A percentile compares a stretch with the other conserved stretches of the same genome.
These are phyloP conservation scores for Salisapilia sapeloensis DNA, from an alignment of 352 stramenopile species.

Conservation along the genomic window DNA sequence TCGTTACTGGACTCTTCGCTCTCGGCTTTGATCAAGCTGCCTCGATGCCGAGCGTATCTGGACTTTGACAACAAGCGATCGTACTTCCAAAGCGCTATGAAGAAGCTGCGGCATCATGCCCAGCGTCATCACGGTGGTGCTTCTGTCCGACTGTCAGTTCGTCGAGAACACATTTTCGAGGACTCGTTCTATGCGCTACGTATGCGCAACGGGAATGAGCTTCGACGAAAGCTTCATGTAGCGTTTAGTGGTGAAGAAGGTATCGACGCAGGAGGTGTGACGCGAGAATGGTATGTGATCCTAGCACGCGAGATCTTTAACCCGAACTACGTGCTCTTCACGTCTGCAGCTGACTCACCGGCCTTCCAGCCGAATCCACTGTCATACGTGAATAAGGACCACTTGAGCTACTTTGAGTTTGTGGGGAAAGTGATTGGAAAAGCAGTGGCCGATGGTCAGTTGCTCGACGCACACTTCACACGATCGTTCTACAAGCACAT, in stretches of 20 bases:
- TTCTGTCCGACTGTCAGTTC: slow-evolving; percentile 81
- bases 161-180: slow-evolving; percentile 96
- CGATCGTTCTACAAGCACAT: slow-evolving; percentile 98
- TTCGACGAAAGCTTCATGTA: slow-evolving; percentile 94
- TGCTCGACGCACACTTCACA: slow-evolving; percentile 98
- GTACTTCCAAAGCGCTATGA: slow-evolving; percentile 95
- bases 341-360: slow-evolving; percentile 94
- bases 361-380: slow-evolving; percentile 99
- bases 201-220: slow-evolving; percentile 92
- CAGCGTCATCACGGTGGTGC: slow-evolving; percentile 77
- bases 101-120: slow-evolving; percentile 73
- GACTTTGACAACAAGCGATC: slow-evolving; percentile 99
- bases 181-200: slow-evolving; percentile 97
- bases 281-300: slow-evolving; percentile 98
- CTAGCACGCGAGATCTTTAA: slow-evolving; percentile 99
- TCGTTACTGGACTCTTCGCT: slow-evolving; percentile 93
- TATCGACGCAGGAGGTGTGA: slow-evolving; percentile 97
- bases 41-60: slow-evolving; percentile 88
- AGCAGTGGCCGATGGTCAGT: slow-evolving; percentile 94
- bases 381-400: slow-evolving; percentile 97
- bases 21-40: slow-evolving; percentile 89
- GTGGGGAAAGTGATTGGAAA: slow-evolving; percentile 98
- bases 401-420: slow-evolving; percentile 98
- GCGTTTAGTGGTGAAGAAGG: slow-evolving; percentile 96
- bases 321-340: slow-evolving; percentile 99